phyloP scores from a whole-genome alignment of 73 alveolate genomes.

The Paramecium caudatum region DNA sequence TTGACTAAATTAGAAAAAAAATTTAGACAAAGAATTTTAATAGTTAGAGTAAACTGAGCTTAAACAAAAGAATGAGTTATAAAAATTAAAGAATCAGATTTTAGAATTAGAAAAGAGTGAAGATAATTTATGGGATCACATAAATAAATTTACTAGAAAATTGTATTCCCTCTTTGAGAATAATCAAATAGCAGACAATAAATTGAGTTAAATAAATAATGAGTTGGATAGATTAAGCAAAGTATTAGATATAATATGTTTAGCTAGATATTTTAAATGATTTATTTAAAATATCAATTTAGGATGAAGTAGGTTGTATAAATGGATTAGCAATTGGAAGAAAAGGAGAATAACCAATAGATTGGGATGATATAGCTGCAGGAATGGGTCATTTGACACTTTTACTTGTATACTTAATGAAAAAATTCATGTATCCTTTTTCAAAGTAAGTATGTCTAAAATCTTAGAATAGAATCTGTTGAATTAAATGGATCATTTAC shows the following conservation, averaged over 20 bases:
- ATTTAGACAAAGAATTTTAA: constrained; percentile 32
- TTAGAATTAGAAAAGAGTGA: constrained; percentile 33
- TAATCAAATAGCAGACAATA: constrained; percentile 57
- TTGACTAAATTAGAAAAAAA: constrained; percentile 15
- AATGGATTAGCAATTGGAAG: constrained; percentile 48
- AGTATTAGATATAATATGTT: not conserved
- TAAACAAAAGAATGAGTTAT: not conserved
- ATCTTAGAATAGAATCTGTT: constrained; percentile 23
- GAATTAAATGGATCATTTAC: constrained; percentile 49
- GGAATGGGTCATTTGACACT: constrained; percentile 56
- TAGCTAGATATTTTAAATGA: constrained; percentile 60
- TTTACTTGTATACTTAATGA: constrained; percentile 34
- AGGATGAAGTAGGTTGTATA: constrained; percentile 49
- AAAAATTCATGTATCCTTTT: not conserved
- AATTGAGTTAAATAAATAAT: constrained; percentile 24
- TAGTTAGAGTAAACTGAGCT: constrained; percentile 1
- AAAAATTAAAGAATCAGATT: constrained; percentile 14
- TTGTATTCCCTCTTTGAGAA: constrained; percentile 31
- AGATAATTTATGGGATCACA: constrained; percentile 61
- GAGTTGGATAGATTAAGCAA: constrained; percentile 57
- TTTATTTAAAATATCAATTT: constrained; percentile 44
- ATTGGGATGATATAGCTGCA: constrained; percentile 68
- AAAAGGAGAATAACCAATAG: constrained; percentile 38
- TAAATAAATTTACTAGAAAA: constrained; percentile 46
- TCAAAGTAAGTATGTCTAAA: not conserved